Evolutionary conservation across 2,329 filamentous ascomycete genomes (phyloP).

Genomic region (Aspergillus transmontanensis): DNA sequence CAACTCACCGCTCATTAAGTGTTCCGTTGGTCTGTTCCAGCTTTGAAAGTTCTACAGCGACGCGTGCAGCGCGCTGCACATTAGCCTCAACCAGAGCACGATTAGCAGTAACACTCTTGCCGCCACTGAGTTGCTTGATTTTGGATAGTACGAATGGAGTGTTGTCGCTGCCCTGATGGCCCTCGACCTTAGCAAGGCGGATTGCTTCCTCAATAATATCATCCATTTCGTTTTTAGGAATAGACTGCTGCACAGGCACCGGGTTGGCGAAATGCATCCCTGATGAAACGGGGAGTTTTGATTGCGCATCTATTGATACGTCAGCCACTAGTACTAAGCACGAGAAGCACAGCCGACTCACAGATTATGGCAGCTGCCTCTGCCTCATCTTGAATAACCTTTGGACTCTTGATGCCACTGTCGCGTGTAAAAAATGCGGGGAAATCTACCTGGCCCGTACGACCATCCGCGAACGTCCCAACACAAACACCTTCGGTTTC

Average conservation of each 20-base stretch:
- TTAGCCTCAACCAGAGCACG: constrained; percentile 69
- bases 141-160: constrained; percentile 81
- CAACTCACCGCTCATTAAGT: constrained; percentile 42
- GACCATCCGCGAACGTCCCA: constrained; percentile 84
- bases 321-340: constrained; percentile 8
- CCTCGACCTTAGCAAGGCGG: constrained; percentile 64
- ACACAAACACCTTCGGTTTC: constrained; percentile 75
- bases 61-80: constrained; percentile 64
- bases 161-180: constrained; percentile 72
- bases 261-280: constrained; percentile 90
- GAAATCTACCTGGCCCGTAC: constrained; percentile 73
- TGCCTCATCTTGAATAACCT: constrained; percentile 70
- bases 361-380: constrained; percentile 88
- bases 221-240: constrained; percentile 72
- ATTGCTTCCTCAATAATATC: constrained; percentile 69
- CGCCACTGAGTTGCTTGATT: constrained; percentile 76
- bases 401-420: constrained; percentile 78
- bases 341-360: constrained; percentile 43
- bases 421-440: constrained; percentile 92
- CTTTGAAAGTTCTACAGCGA: constrained; percentile 64
- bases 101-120: constrained; percentile 74
- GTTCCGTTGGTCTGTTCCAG: constrained; percentile 47
- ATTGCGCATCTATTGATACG: constrained; percentile 65
- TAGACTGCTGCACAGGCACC: constrained; percentile 69
- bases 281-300: constrained; percentile 69